These are phyloP conservation scores for Crucihimalaya himalaica DNA, from an alignment of 345 rosid species.

Conservation along the genomic window DNA sequence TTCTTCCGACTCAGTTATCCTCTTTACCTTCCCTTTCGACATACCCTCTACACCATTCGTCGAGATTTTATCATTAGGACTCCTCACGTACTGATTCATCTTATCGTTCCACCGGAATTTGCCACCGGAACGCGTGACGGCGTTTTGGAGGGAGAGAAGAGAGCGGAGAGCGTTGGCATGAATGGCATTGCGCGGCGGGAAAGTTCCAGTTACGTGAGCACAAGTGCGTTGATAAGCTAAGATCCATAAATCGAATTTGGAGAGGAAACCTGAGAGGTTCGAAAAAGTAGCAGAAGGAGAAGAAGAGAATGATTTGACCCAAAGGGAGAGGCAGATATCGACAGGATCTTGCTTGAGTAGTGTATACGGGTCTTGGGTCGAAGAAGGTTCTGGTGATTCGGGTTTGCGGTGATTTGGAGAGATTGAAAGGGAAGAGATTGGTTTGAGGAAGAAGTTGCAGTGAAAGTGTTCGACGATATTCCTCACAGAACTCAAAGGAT, in stretches of 20 bases:
- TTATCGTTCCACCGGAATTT: conserved; percentile 78
- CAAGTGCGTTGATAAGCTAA: conserved; percentile 86
- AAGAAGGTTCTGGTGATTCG: conserved; percentile 17
- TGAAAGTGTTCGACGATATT: conserved; percentile 65
- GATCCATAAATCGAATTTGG: conserved; percentile 90
- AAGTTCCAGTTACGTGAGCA: conserved; percentile 76
- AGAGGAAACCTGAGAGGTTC: conserved; percentile 83
- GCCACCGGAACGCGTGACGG: conserved; percentile 52
- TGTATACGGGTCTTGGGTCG: conserved; percentile 49
- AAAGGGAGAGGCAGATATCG: conserved; percentile 71
- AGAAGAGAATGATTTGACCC: conserved; percentile 93
- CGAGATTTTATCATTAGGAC: conserved; percentile 61
- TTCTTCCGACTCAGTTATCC: conserved; percentile 49
- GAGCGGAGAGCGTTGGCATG: conserved; percentile 65
- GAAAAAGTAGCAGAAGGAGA: conserved; percentile 58
- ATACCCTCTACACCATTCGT: conserved; percentile 34
- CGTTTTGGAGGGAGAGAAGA: conserved; percentile 69
- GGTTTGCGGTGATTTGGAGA: conserved; percentile 19
- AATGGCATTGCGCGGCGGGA: conserved; percentile 88
- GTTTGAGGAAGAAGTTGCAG: conserved; percentile 22
- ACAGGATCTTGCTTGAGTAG: conserved; percentile 85
- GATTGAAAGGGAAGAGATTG: conserved; percentile 47
- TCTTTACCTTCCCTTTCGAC: conserved; percentile 63
- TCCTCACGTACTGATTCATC: conserved; percentile 60
- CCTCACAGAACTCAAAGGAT: conserved; percentile 46